Conservation (phyloP, 257 asterid genomes). For the Petunia secreta region DNA sequence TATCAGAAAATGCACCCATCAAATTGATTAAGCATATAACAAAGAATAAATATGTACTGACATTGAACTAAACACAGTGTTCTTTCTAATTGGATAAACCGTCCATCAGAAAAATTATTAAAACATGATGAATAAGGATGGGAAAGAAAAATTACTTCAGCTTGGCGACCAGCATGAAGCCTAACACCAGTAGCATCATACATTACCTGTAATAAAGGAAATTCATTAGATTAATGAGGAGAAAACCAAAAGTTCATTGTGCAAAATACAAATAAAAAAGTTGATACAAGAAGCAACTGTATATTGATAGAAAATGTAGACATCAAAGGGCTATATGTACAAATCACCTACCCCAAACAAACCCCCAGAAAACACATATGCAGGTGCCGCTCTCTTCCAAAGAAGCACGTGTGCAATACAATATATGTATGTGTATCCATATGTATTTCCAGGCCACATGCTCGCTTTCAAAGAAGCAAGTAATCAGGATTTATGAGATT, state of each 20-base stretch:
- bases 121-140: slow-evolving; percentile 21
- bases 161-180: slow-evolving; percentile 98
- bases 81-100: background rate
- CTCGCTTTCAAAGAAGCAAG: background rate
- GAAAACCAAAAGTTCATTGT: background rate
- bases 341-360: background rate
- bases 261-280: slow-evolving; percentile 8
- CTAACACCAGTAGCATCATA: slow-evolving; percentile 96
- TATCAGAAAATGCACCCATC: too few species aligned
- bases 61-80: background rate
- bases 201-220: slow-evolving; percentile 72
- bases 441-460: background rate
- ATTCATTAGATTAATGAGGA: slow-evolving; percentile 32
- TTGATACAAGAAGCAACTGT: background rate
- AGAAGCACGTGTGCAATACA: background rate
- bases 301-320: background rate
- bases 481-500: background rate
- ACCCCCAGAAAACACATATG: background rate
- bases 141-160: slow-evolving; percentile 68
- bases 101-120: background rate
- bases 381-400: background rate
- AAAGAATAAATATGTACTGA: background rate
- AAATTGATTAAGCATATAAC: background rate
- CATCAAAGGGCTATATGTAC: background rate
- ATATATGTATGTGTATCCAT: background rate